Base-by-base conservation (phyloP, 768 basidiomycete species). In the Agrocybe praecox region DNA sequence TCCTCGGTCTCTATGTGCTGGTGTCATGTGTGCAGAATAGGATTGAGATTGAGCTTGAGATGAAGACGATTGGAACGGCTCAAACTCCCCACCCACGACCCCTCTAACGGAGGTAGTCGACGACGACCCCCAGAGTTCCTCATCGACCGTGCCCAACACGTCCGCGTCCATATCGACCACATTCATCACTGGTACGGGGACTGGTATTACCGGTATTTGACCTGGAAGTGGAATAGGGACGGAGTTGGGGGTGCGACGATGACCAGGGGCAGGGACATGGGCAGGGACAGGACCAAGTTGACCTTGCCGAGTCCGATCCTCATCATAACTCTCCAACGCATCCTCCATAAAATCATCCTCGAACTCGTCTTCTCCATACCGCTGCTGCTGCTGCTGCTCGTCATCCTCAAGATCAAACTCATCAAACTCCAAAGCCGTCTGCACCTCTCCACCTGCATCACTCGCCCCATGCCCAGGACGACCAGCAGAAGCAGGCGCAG, bases 381-480 rank as follows among this genome's bases (percentile, higher is more conserved):
- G 56, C 26, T 48, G 46, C 49, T 47, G 46, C 29, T 24, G 61
- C n/a, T 64, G 69, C 14, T 61, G 60, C 1, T 56, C 62, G 18
- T 74, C 52, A 62, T 88, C 84, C 47, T 86, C 84, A 29, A 29
- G 9, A 29, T 29, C 9, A 29, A 29, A 29, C 63, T 89, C 86
- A 50, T 86, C 86, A 65, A 89, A 89, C 66, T 79, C 79, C 21
- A 86, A 70, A 22, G 82, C 79, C 15, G 82, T 82, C 1, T 68
- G 63, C 0, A 72, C 75, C 0, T 52, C 61, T 44, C 59, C 62
- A 45, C 69, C 73, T 23, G 60, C 59, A n/a, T 11, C 65, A 60
- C 26, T 24, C 49, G 33, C 29, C 42, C 43, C 17, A 29, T n/a
- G 45, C 49, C 23, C 51, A 29, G 26, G 9, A 29, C 26, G 26